Base-by-base conservation (phyloP, 805 yeast species). In the Candida alai region DNA sequence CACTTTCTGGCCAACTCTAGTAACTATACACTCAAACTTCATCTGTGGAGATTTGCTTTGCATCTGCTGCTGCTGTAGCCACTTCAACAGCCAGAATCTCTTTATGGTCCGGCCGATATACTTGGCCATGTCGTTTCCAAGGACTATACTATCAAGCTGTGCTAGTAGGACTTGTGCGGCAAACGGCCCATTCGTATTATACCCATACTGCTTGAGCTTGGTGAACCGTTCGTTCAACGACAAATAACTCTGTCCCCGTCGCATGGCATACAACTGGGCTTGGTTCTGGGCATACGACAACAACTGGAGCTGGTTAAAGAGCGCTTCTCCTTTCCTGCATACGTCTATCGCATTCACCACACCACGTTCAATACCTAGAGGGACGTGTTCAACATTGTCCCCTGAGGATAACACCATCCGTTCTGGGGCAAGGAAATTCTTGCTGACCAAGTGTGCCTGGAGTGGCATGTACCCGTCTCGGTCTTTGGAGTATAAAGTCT, bases 11-110 rank as follows among this genome's bases (percentile, higher is more conserved):
- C 65, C 63, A 3, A 40, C 41, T 13, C 43, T 39, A 1, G 68
- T 58, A n/a, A 77, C 45, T 3, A 67, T 49, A 47, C 82, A 75
- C 36, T 68, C 53, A 39, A 49, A 32, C 13, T 28, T 18, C 13
- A 11, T 9, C 10, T 14, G 6, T 4, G 19, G n/a, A 6, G 15
- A 25, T 23, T 12, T 19, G 13, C 19, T 15, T 30, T 17, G 11
- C 11, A 28, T 12, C 20, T 24, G 5, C 15, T 6, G 26, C 10
- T 40, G 37, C 28, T 54, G 52, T 6, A 51, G 28, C 24, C 33
- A 35, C 34, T 42, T 51, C 17, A 65, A 47, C 5, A 46, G 45
- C 60, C 58, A 50, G 41, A 38, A 56, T 23, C 50, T 37, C 16
- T 48, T 44, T 24, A 30, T 30, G 5, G 36, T 22, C 8, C 30